phyloP scores from a whole-genome alignment of 192 early-diverging fungal genomes.

The Cladochytrium replicatum region DNA sequence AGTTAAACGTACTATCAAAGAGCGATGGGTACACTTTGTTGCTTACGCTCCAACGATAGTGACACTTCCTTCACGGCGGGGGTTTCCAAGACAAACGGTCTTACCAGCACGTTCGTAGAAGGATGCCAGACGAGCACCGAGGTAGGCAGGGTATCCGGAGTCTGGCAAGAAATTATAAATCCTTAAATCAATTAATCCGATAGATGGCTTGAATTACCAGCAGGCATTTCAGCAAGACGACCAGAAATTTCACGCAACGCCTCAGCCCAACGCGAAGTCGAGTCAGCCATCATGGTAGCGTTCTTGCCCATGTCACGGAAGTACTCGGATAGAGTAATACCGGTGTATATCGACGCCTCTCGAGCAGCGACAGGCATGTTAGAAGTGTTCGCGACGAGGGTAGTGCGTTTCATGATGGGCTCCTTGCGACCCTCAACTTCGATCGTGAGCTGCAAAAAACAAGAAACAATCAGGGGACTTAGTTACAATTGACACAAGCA shows the following conservation, averaged over 20 bases:
- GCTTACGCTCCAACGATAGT: constrained; percentile 90
- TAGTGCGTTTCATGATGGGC: constrained; percentile 99
- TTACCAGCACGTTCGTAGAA: constrained; percentile 99
- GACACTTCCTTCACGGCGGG: constrained; percentile 84
- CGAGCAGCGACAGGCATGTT: constrained; percentile 99
- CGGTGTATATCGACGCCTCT: constrained; percentile 99
- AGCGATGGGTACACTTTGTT: too few relatives aligned
- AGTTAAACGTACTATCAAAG: too few relatives aligned
- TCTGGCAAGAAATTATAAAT: too few relatives aligned
- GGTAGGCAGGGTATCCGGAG: constrained; percentile 95
- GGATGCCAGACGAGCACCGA: constrained; percentile 96
- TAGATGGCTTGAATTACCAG: too few relatives aligned
- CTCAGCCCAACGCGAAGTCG: constrained; percentile 99
- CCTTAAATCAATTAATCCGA: too few relatives aligned
- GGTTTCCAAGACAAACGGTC: constrained; percentile 92
- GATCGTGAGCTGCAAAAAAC: constrained; percentile 67
- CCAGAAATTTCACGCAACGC: constrained; percentile 99
- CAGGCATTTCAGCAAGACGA: constrained; percentile 99
- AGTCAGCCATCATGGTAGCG: constrained; percentile 99
- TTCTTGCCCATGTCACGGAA: constrained; percentile 99
- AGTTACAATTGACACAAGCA: too few relatives aligned
- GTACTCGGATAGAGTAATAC: constrained; percentile 98
- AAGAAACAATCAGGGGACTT: too few relatives aligned
- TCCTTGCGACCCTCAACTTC: constrained; percentile 91
- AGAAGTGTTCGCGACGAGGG: constrained; percentile 98